phyloP scores from a whole-genome alignment of 768 basidiomycete species.

The Tricholoma flavovirens region DNA sequence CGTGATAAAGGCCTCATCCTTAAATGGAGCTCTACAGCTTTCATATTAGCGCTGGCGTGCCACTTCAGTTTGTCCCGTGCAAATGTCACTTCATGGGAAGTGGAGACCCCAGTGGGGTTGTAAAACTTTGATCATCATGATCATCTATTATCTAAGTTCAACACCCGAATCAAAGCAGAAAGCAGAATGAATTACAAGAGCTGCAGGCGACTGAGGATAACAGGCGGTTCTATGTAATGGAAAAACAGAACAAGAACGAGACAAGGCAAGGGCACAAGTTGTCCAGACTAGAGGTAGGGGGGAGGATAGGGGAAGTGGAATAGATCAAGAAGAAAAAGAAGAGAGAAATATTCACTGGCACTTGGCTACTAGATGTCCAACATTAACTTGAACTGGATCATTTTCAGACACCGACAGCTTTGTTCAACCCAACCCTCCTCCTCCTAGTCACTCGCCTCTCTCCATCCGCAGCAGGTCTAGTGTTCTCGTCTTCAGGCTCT shows the following conservation, averaged over 20 bases:
- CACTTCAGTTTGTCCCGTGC: no score
- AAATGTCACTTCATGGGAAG: neutral
- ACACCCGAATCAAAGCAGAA: neutral
- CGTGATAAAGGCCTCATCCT: neutral
- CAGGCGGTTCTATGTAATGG: neutral
- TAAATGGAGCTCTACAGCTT: neutral
- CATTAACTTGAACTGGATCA: no score
- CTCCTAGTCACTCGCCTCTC: neutral
- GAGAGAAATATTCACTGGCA: neutral
- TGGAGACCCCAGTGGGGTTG: no score
- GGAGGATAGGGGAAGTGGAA: no score
- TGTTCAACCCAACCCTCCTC: neutral
- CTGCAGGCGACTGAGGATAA: neutral
- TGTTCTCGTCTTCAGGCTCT: neutral
- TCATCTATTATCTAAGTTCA: neutral
- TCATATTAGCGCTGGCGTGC: no score
- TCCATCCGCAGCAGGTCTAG: neutral
- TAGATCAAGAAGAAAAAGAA: neutral
- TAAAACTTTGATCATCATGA: neutral
- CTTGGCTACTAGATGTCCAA: neutral
- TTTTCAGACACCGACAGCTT: neutral
- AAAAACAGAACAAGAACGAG: neutral
- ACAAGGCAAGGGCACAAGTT: neutral
- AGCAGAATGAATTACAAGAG: neutral
- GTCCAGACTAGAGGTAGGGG: no score